A percentile compares a stretch with the other conserved stretches of the same genome.
These are phyloP conservation scores for Isabelozyma heimii DNA, from an alignment of 805 yeast species.

Conservation along the genomic window DNA sequence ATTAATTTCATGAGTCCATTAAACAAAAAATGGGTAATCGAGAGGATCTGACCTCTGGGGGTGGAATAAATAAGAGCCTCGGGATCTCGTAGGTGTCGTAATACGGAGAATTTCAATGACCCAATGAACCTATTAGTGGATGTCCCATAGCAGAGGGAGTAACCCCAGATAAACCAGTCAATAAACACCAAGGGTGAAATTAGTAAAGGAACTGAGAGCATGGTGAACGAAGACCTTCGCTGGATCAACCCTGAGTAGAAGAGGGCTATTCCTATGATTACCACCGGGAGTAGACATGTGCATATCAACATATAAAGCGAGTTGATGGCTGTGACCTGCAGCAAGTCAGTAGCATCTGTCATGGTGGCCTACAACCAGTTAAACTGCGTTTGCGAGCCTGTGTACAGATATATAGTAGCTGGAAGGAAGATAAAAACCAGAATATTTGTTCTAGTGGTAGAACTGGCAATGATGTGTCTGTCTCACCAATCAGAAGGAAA, in stretches of 20 bases:
- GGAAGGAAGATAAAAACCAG: neutral
- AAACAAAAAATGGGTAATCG: conserved; percentile 36
- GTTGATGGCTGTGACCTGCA: conserved; percentile 13
- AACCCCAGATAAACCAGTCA: conserved; percentile 47
- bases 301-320: conserved; percentile 37
- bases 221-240: conserved; percentile 38
- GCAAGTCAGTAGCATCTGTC: neutral
- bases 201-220: conserved; percentile 35
- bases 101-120: conserved; percentile 25
- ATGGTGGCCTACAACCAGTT: neutral
- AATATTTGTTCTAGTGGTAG: neutral
- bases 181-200: conserved; percentile 29
- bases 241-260: conserved; percentile 45
- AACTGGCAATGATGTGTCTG: too few relatives aligned
- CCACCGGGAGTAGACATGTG: conserved; percentile 27
- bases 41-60: conserved; percentile 36
- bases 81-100: conserved; percentile 22
- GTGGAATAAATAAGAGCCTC: conserved; percentile 22
- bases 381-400: neutral
- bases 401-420: neutral
- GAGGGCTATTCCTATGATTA: conserved; percentile 33
- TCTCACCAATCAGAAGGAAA: too few relatives aligned
- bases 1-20: conserved; percentile 37
- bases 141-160: conserved; percentile 38
- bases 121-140: conserved; percentile 35